phyloP scores from a whole-genome alignment of 768 basidiomycete genomes.

The Hygrocybe coccinea region DNA sequence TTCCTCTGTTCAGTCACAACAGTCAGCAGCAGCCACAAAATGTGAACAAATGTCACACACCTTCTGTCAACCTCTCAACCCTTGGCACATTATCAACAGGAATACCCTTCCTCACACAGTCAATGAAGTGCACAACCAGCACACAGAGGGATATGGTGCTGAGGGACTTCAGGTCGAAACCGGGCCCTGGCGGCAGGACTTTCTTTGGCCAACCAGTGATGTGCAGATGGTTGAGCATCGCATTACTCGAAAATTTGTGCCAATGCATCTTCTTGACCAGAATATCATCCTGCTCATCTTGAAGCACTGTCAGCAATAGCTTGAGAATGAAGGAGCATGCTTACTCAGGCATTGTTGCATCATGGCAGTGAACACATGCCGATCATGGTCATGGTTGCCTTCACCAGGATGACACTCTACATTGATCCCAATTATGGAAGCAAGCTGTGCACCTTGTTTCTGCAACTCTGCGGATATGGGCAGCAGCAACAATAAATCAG shows the following conservation, averaged over 20 bases:
- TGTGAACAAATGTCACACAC: no score
- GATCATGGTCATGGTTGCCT: not conserved
- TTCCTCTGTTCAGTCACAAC: no score
- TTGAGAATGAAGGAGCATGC: not conserved
- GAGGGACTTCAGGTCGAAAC: not conserved
- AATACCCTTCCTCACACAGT: not conserved
- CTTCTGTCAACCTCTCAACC: no score
- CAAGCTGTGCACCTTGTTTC: not conserved
- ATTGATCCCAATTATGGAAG: not conserved
- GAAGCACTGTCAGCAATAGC: not conserved
- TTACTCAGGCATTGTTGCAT: not conserved
- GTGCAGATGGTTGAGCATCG: not conserved
- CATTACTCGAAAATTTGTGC: not conserved
- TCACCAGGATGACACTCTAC: not conserved
- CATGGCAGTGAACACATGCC: not conserved
- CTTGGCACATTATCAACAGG: not conserved
- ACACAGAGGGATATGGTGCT: no score
- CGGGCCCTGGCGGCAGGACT: not conserved
- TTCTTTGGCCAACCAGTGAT: not conserved
- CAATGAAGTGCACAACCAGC: no score
- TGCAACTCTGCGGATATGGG: not conserved
- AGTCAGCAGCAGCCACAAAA: no score
- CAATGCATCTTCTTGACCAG: not conserved
- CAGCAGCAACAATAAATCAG: not conserved
- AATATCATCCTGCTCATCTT: not conserved